Evolutionary conservation across 192 early-diverging fungal species (phyloP), one percentile per base, ranked within the genome.

Genomic region (Backusella liffmaniae): DNA sequence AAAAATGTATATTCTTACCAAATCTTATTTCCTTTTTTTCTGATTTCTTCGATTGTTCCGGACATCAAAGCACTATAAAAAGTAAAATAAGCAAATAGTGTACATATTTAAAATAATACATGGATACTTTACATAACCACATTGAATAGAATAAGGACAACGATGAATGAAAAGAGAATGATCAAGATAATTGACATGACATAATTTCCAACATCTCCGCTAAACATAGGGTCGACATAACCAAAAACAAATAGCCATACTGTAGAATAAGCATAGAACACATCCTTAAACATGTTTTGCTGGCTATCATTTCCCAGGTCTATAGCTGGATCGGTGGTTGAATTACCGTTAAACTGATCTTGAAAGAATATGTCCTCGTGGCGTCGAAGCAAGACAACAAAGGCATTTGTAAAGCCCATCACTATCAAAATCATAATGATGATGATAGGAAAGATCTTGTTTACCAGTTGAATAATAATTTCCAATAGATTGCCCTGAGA

Each of bases 71-170:
- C 53, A 26, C 53, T 59, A 59, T 59, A 59, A 26, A 59, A 9
- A 26, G 9, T 26, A 59, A 10, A 59, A 59, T 23, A 59, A 59
- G 53, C 9, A 59, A 59, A 59, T 5, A 26, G 21, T 2, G 53
- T 3, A 3, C 18, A 5, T 4, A 26, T 59, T 26, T 12, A 59
- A 59, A 0, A 26, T 10, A 26, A 59, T 23, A 21, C 9, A 26
- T 59, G 53, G 8, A 73, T 65, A 23, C 15, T 35, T 67, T 74
- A 74, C 73, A 74, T 74, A 13, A 74, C 12, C 39, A 74, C 66
- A n/a, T 74, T 74, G 21, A 74, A 67, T 18, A 74, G 41, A 44
- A 74, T 67, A 41, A 74, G 29, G 5, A 41, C 39, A 4, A 41
- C 41, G 2, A 30, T 67, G 41, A 67, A 49, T 18, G 65, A 67